Evolutionary conservation across 768 basidiomycete genomes (phyloP).

Genomic region (Leucocoprinus sp.): DNA sequence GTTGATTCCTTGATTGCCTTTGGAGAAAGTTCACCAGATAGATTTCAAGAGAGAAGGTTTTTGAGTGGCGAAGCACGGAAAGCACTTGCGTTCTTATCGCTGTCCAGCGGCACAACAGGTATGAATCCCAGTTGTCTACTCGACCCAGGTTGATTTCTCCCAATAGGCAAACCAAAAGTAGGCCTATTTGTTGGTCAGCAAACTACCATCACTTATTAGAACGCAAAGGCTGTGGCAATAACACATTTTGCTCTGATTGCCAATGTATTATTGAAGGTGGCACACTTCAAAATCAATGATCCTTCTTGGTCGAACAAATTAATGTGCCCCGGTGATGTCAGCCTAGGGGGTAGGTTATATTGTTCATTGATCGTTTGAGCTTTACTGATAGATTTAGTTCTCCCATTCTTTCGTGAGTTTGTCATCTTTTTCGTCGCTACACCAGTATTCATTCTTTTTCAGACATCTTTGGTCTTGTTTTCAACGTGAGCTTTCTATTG

Average conservation of each 20-base stretch:
- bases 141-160: not conserved
- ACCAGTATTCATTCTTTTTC: not conserved
- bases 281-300: slow-evolving; percentile 39
- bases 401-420: slow-evolving; percentile 51
- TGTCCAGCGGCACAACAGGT: slow-evolving; percentile 75
- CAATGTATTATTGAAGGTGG: slow-evolving; percentile 53
- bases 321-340: slow-evolving; percentile 47
- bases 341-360: slow-evolving; percentile 40
- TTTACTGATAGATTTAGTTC: slow-evolving; percentile 25
- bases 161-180: slow-evolving; percentile 31
- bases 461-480: slow-evolving; percentile 58
- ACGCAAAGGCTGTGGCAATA: slow-evolving; percentile 51
- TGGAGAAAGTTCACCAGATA: slow-evolving; percentile 25
- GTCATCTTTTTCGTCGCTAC: not conserved
- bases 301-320: slow-evolving; percentile 29
- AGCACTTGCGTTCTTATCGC: slow-evolving; percentile 58
- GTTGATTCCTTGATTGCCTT: slow-evolving; percentile 41
- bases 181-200: not conserved
- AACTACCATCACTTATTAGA: not conserved
- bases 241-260: slow-evolving; percentile 58
- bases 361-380: not conserved
- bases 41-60: slow-evolving; percentile 40
- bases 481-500: slow-evolving; percentile 33
- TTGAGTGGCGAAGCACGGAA: slow-evolving; percentile 50
- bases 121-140: slow-evolving; percentile 19